Conservation (phyloP, 805 yeast species). For the Grigorovia humatica region DNA sequence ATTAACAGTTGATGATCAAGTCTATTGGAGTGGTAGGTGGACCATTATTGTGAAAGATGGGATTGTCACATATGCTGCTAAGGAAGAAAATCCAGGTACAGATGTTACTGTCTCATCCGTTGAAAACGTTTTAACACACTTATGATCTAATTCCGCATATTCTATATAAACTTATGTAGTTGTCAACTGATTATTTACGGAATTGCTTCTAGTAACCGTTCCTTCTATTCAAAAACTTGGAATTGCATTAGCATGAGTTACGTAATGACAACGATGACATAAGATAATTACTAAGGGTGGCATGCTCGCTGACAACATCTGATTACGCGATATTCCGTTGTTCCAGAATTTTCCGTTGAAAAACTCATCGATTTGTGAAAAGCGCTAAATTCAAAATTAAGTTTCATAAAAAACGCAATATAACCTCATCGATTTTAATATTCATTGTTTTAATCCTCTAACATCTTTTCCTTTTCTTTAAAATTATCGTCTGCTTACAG, state of each 20-base stretch:
- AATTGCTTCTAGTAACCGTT: no score
- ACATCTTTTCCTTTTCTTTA: no score
- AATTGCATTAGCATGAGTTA: no score
- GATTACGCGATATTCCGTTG: neutral
- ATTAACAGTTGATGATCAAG: constrained; percentile 43
- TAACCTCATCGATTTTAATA: no score
- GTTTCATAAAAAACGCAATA: no score
- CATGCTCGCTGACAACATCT: neutral
- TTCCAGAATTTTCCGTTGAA: neutral
- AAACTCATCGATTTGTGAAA: neutral
- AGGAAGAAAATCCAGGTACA: constrained; percentile 28
- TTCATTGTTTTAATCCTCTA: no score
- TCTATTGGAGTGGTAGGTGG: constrained; percentile 57
- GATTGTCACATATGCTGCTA: constrained; percentile 37
- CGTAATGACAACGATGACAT: no score
- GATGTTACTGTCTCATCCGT: constrained; percentile 32
- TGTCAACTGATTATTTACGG: neutral
- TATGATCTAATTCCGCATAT: constrained; percentile 9
- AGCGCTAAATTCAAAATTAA: no score
- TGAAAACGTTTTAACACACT: constrained; percentile 23
- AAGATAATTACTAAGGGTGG: no score
- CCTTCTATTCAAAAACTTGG: no score
- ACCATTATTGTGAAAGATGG: constrained; percentile 60
- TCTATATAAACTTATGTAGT: neutral
- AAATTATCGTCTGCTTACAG: no score